Percentiles rank a stretch among this genome's conserved stretches.
Conservation (phyloP, 2,329 filamentous ascomycete genomes). For the Sporothrix luriei region DNA sequence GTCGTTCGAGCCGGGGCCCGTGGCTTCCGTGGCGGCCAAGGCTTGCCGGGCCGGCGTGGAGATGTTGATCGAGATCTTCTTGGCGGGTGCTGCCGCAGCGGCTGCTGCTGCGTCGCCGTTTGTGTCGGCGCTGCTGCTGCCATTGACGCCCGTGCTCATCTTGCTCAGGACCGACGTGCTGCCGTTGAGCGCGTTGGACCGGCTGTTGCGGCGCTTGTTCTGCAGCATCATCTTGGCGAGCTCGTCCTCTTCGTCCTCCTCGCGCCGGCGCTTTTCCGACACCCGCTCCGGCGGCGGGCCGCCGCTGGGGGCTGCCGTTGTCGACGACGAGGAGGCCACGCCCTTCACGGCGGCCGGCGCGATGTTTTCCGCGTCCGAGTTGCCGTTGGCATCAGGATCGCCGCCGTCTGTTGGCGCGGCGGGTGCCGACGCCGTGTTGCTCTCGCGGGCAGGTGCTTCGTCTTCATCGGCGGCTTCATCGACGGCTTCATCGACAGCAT, state of each 20-base stretch:
- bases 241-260: conserved; percentile 92
- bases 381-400: not conserved
- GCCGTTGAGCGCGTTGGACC: conserved; percentile 47
- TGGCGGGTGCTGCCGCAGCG: not conserved
- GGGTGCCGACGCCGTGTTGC: not conserved
- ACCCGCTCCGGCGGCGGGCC: conserved; percentile 68
- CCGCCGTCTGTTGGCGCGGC: conserved; percentile 16
- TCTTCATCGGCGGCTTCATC: not conserved
- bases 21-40: conserved; percentile 29
- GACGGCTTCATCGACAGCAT: not conserved
- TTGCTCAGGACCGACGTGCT: conserved; percentile 15
- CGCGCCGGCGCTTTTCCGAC: conserved; percentile 84
- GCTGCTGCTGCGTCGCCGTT: not conserved
- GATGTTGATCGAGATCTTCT: conserved; percentile 36
- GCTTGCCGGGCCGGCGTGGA: conserved; percentile 31
- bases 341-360: conserved; percentile 12
- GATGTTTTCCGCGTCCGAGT: not conserved
- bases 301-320: conserved; percentile 30
- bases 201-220: conserved; percentile 63
- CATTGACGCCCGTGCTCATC: conserved; percentile 10
- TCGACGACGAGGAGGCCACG: conserved; percentile 35
- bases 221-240: conserved; percentile 75
- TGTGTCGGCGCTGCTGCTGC: not conserved
- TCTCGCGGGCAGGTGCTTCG: not conserved
- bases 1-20: conserved; percentile 23